Conservation (phyloP, 2,329 filamentous ascomycete genomes). For the Clarireedia sp. region DNA sequence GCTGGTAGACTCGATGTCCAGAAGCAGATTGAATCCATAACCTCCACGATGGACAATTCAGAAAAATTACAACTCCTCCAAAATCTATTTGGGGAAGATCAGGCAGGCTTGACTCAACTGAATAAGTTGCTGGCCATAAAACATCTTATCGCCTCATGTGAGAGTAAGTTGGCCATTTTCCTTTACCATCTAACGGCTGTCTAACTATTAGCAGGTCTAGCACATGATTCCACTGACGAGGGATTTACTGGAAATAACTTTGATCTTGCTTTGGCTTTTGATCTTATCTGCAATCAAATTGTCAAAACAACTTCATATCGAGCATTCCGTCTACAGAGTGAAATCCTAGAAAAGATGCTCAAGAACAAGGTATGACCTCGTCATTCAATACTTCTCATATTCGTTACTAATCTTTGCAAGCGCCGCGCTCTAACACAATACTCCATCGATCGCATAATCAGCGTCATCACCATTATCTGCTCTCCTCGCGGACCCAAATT, state of each 20-base stretch:
- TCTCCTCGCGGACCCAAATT: constrained; percentile 23
- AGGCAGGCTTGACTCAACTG: constrained; percentile 9
- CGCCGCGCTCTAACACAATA: constrained; percentile 27
- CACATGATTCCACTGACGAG: constrained; percentile 11
- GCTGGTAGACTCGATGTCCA: constrained; percentile 19
- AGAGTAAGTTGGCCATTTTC: constrained; percentile 17
- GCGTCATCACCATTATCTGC: constrained; percentile 27
- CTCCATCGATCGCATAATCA: constrained; percentile 29
- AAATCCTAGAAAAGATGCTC: constrained; percentile 28
- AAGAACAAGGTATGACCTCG: constrained; percentile 24
- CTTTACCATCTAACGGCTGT: neutral
- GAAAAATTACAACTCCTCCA: constrained; percentile 21
- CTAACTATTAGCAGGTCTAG: constrained; percentile 14
- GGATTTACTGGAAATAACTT: constrained; percentile 8
- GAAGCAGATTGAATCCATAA: constrained; percentile 12
- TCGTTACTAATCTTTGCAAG: constrained; percentile 13
- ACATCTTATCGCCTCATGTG: constrained; percentile 22
- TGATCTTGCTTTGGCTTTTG: constrained; percentile 22
- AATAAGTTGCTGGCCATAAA: constrained; percentile 23
- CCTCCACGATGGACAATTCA: constrained; percentile 13
- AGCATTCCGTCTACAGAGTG: constrained; percentile 26
- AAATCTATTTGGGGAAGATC: constrained; percentile 14
- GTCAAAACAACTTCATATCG: constrained; percentile 19
- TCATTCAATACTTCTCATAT: neutral
- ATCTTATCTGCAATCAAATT: constrained; percentile 19